Evolutionary conservation across 2,329 filamentous ascomycete genomes (phyloP), one percentile per base, ranked within the genome.

Genomic region (Talaromyces sp.): DNA sequence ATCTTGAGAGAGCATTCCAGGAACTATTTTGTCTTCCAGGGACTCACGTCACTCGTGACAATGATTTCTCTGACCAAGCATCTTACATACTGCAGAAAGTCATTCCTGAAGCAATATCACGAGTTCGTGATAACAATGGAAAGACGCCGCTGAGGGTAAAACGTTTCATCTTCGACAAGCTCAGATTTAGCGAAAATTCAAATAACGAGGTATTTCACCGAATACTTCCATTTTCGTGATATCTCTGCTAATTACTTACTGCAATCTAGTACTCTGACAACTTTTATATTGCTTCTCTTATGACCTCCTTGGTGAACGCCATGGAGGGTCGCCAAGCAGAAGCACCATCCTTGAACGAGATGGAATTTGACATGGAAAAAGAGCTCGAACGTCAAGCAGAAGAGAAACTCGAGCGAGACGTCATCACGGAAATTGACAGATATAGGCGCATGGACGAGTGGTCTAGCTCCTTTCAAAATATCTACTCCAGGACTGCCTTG

Each of bases 131-230:
- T 72, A 82, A 82, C 45, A 85, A 89, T 63, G 91, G 92, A 43
- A 90, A 88, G 71, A 93, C 93, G 63, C 93, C 94, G 0, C 83
- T 89, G 72, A 84, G 89, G 61, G 92, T 92, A 5, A 91, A 93
- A 65, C 86, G 87, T 45, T 96, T 97, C 76, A 86, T 99, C 58
- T 86, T 96, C 25, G 93, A 97, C 70, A 91, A 96, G 74, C 82
- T 99, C 38, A 89, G 91, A 58, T 94, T 93, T 80, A 99, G 99
- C 74, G 93, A 99, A 78, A 99, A 99, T 74, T 89, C 91, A 2
- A 90, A 91, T 67, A 99, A 99, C 71, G 82, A 81, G 72, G 81
- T 83, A 74, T 72, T 74, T 27, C 22, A 29, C 47, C 22, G 3
- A 27, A 15, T 13, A 13, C 29, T 25, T 10, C 45, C 38, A 29